These are phyloP conservation scores for Bathelium albidoporum DNA, from an alignment of 495 filamentous ascomycete species.

Conservation along the genomic window DNA sequence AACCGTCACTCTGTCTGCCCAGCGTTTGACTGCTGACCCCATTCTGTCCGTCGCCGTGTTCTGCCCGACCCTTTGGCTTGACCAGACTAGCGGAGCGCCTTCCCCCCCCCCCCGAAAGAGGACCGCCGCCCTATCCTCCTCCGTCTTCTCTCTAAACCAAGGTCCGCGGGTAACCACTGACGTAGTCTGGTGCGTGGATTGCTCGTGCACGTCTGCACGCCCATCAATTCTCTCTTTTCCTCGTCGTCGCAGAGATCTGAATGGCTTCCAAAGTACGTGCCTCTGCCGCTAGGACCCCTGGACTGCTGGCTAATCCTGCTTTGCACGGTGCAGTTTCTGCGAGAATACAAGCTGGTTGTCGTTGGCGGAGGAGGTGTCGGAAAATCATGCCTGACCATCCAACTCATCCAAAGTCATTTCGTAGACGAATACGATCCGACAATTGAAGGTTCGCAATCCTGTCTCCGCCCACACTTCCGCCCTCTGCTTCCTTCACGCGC, in stretches of 20 bases:
- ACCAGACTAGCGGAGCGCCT: background rate
- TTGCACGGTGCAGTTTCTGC: conserved; percentile 57
- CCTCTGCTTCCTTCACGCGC: background rate
- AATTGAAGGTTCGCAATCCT: conserved; percentile 74
- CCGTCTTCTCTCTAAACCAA: background rate
- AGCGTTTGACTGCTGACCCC: background rate
- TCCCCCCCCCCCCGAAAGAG: background rate
- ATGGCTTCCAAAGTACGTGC: conserved; percentile 23
- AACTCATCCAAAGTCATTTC: conserved; percentile 97
- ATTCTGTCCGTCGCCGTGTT: background rate
- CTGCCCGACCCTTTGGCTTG: background rate
- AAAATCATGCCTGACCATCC: conserved; percentile 98
- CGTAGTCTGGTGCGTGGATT: background rate
- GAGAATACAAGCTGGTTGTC: conserved; percentile 98
- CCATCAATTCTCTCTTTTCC: background rate
- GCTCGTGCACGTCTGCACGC: background rate
- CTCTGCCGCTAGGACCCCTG: background rate
- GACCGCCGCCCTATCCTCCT: background rate
- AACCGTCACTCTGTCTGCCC: background rate
- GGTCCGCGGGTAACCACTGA: background rate
- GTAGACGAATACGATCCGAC: conserved; percentile 99
- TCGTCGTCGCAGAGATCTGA: background rate
- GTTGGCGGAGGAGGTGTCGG: conserved; percentile 97
- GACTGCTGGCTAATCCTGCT: conserved; percentile 17
- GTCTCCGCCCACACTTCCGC: background rate